These are phyloP conservation scores for Erythrophleum fordii DNA, from an alignment of 306 rosid species.

Conservation along the genomic window DNA sequence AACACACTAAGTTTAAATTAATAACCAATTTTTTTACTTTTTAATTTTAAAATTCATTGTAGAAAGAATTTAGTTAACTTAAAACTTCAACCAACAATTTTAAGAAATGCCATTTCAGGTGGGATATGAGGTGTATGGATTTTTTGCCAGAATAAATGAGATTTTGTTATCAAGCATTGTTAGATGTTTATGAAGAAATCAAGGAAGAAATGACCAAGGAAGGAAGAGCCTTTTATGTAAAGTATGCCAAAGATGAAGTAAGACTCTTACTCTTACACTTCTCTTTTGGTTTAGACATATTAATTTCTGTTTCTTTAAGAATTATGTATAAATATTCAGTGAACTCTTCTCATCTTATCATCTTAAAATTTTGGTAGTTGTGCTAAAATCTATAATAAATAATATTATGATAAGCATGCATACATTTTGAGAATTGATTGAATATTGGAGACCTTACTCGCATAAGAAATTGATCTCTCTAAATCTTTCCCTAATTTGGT, in stretches of 20 bases:
- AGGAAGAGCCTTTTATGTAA: conserved; percentile 11
- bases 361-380: too few relatives aligned
- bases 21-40: not conserved
- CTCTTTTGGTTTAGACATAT: too few relatives aligned
- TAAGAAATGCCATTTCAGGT: not conserved
- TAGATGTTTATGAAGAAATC: conserved; percentile 32
- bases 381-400: too few relatives aligned
- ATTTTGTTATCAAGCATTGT: not conserved
- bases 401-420: too few relatives aligned
- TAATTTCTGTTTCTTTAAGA: too few relatives aligned
- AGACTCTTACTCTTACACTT: not conserved
- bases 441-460: too few relatives aligned
- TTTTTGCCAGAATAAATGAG: conserved; percentile 31
- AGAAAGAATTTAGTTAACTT: not conserved
- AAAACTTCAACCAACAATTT: not conserved
- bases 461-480: too few relatives aligned
- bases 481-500: too few relatives aligned
- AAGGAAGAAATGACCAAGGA: conserved; percentile 22
- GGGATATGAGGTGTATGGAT: conserved; percentile 5
- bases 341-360: too few relatives aligned
- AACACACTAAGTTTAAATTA: not conserved
- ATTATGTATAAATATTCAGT: too few relatives aligned
- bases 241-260: conserved; percentile 40
- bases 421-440: too few relatives aligned
- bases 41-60: too few relatives aligned